Base-by-base conservation (phyloP, 129 eudicot genomes). In the Escallonia herrerae region DNA sequence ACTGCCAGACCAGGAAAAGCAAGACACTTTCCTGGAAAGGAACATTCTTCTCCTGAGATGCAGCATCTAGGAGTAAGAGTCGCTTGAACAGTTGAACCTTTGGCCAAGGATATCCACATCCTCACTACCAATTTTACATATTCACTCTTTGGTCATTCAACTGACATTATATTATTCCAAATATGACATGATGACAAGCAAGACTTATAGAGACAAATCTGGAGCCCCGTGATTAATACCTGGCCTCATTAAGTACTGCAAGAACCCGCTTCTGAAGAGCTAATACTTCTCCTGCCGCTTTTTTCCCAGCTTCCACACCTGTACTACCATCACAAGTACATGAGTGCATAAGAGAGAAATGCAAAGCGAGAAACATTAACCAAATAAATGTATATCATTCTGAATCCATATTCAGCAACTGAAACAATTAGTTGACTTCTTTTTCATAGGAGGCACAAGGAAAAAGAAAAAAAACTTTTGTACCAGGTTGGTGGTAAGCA, bases 401-500 rank as follows among this genome's bases (percentile, higher is more conserved):
- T 2, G 14, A 47, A 48, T 49, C n/a, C 14, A 49, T 6, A 50
- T 43, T 5, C 5, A 58, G 7, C 22, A 4, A 8, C 15, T 15
- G 7, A 49, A 3, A 12, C 40, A 15, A 61, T 22, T 22, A 22
- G 33, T 22, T 22, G 33, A 22, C 33, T 22, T 22, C 33, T 22
- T 22, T 52, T 13, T 8, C 11, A 45, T 5, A 54, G 58, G 14
- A 49, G 64, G 58, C 15, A 10, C 60, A 70, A 52, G 60, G 60
- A 15, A 7, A 9, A 22, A 22, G 33, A 22, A 22, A 22, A 22
- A 22, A 22, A 3, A 40, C 3, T 11, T 15, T 63, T 58, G 44
- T 89, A 93, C 99, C 99, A 53, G 99, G 99, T 78, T 93, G 96
- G 79, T 93, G 99, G 75, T 93, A 93, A 40, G 99, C 99, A 67